Base-by-base conservation (phyloP, 2,329 filamentous ascomycete genomes). In the Fusarium beomiforme region DNA sequence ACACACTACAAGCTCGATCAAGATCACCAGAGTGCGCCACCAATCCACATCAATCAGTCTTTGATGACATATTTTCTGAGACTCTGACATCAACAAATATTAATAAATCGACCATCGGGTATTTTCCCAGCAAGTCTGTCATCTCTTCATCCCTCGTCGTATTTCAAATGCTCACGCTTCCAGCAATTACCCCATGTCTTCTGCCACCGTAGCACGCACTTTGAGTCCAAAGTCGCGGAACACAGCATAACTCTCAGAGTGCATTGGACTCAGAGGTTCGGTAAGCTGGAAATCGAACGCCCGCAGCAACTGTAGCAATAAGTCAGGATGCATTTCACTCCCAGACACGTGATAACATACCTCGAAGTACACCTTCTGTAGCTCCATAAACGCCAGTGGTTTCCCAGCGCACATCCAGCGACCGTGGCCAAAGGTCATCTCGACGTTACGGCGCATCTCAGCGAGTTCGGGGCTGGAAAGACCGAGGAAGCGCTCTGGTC, bases 341-440 rank as follows among this genome's bases (percentile, higher is more conserved):
- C 2, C 2, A 3, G 3, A 1, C 13, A 3, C 1, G 0, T 5
- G 3, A 4, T 0, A 7, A 14, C 59, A 13, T 7, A 64, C 58
- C 58, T 64, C 60, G 0, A 64, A 64, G 3, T 46, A 64, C 2
- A 55, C 58, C 4, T 64, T 64, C 1, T 64, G 46, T 0, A 64
- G 3, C 11, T 63, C 58, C 58, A 64, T 64, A 12, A 63, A 39
- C 1, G 60, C 60, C 12, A 64, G 5, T 2, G 58, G 58, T 2
- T 64, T 64, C 2, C 60, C 60, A 2, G 60, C 60, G 10, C 60
- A 64, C 58, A 64, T 64, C 46, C 44, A 64, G 2, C 60, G 60
- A 11, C 58, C 58, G 8, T 64, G 11, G 0, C 60, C 60, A 41
- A 55, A 64, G 6, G 44, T 64, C 24, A 64, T 62, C 8, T 63